These are phyloP conservation scores for Castanea sativa DNA, from an alignment of 306 rosid genomes.

Conservation along the genomic window DNA sequence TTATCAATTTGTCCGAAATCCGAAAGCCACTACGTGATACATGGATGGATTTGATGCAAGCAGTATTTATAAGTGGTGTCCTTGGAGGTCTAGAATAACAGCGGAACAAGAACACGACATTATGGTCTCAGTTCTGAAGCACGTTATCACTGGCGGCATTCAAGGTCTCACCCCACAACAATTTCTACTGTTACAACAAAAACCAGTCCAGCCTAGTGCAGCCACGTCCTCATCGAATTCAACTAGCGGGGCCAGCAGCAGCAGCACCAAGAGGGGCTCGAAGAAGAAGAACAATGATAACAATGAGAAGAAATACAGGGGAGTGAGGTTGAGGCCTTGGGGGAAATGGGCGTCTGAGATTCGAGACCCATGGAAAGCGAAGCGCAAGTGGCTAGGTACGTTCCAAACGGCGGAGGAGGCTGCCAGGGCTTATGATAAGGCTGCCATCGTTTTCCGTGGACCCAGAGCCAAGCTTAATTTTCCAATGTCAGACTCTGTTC, in stretches of 20 bases:
- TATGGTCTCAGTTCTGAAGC: conserved; percentile 49
- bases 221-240: background rate
- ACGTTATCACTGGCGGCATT: conserved; percentile 30
- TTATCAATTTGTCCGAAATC: too few species aligned
- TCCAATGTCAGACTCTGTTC: conserved; percentile 11
- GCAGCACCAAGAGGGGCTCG: background rate
- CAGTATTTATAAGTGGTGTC: background rate
- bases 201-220: background rate
- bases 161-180: background rate
- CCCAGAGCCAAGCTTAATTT: conserved; percentile 47
- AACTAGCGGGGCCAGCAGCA: background rate
- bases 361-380: conserved; percentile 37
- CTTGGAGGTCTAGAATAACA: background rate
- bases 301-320: conserved; percentile 36
- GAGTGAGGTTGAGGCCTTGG: conserved; percentile 65
- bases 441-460: conserved; percentile 49
- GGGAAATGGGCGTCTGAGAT: conserved; percentile 75
- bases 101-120: conserved; percentile 42
- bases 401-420: conserved; percentile 56
- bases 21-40: too few species aligned
- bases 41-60: too few species aligned
- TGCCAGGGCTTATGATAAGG: conserved; percentile 60
- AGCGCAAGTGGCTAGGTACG: conserved; percentile 58
- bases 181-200: background rate
- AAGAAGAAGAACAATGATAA: background rate